Base-by-base conservation (phyloP, 106 monocot species). In the Apostasia ramifera region DNA sequence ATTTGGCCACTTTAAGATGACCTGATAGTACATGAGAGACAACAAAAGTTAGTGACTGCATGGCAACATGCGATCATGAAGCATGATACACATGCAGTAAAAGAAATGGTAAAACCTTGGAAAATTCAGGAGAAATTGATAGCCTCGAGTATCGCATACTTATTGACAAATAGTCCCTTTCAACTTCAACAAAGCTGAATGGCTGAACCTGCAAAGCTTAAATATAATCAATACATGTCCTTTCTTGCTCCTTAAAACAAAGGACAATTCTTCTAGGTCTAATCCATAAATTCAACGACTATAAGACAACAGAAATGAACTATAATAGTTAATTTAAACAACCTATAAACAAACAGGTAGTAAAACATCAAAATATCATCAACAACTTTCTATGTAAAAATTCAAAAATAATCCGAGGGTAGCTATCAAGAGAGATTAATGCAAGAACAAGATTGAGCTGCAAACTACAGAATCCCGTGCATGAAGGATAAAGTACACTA, bases 141-240 rank as follows among this genome's bases (percentile, higher is more conserved):
- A 98, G 74, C 66, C 69, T 90, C n/a, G 97, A 87, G 69, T 98
- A 98, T 61, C 92, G 67, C 74, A 85, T 98, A 43, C 47, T 87
- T 66, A 98, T 69, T 14, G 92, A 98, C 44, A 85, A 69, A 76
- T 98, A 98, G 78, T 98, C 93, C 66, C 87, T 84, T 74, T 87
- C 87, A 70, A 53, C 61, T 68, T 98, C 97, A 47, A 87, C 75
- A 57, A 98, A 87, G 76, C 82, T 76, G 45, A 85, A 87, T 12
- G 85, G 85, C 15, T 61, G 70, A 61, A 98, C 92, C 97, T 98
- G 80, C 65, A 71, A 85, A 69, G 11, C 47, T 26, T 12, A 60
- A 37, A 49, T 6, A 26, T 65, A 2, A 48, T 8, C 37, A 37
- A 15, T 6, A 50, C 50, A 50, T 7, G 8, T 8, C n/a, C 3